Percentiles rank a stretch among this genome's conserved stretches.
phyloP scores from a whole-genome alignment of 345 rosid genomes.

The Syzygium jambos region DNA sequence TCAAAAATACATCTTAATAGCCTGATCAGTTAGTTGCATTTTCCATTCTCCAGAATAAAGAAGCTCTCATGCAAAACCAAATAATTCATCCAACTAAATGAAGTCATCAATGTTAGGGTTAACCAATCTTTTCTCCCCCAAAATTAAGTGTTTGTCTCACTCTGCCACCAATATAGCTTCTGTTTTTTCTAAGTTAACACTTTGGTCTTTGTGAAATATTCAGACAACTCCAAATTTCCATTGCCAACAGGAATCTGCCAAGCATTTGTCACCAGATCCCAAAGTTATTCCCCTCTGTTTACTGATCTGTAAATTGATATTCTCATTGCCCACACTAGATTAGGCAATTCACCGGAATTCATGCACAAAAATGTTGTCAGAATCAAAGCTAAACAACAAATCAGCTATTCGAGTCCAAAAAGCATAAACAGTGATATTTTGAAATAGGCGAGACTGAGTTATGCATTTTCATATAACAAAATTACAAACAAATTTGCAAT shows the following conservation, averaged over 20 bases:
- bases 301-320: neutral
- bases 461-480: neutral
- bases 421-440: neutral
- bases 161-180: neutral
- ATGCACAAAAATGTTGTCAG: neutral
- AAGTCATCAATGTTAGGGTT: neutral
- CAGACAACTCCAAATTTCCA: neutral
- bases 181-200: neutral
- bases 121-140: neutral
- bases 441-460: neutral
- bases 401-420: conserved; percentile 14
- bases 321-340: neutral
- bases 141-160: neutral
- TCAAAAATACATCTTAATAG: neutral
- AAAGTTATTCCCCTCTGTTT: neutral
- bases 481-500: neutral
- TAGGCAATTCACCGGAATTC: neutral
- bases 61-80: neutral
- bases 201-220: neutral
- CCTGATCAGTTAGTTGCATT: neutral
- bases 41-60: neutral
- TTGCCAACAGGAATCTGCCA: neutral
- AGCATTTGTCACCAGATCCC: neutral
- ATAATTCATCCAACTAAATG: neutral
- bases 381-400: neutral